phyloP scores from a whole-genome alignment of 768 basidiomycete genomes.

The Kwoniella mangroviensis region DNA sequence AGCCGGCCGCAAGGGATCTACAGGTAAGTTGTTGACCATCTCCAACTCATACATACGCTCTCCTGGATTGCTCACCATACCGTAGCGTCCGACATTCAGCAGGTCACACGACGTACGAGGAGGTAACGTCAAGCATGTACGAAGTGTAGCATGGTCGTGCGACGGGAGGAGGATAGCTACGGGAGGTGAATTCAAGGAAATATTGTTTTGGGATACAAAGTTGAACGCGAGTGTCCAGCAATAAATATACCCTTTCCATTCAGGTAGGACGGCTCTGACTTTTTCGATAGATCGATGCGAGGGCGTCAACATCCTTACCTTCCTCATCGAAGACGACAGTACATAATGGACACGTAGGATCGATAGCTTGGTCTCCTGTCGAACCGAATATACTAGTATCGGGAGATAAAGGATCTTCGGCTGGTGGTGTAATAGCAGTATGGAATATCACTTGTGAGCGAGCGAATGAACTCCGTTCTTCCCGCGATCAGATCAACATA shows the following conservation, averaged over 20 bases:
- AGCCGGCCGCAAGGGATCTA: conserved; percentile 31
- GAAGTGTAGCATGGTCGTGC: conserved; percentile 46
- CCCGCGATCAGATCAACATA: too few species aligned
- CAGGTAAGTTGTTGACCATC: conserved; percentile 15
- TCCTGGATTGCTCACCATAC: background rate
- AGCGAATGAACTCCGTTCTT: conserved; percentile 1
- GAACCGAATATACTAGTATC: conserved; percentile 41
- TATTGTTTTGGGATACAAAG: conserved; percentile 42
- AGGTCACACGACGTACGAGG: conserved; percentile 39
- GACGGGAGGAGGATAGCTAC: conserved; percentile 46
- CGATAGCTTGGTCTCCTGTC: conserved; percentile 47
- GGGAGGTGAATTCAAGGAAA: conserved; percentile 43
- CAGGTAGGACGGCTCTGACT: background rate
- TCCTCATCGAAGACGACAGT: conserved; percentile 39
- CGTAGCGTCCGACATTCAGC: conserved; percentile 39
- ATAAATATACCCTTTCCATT: background rate
- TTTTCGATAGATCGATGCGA: conserved; percentile 33
- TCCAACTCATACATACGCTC: background rate
- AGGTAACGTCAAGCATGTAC: conserved; percentile 36
- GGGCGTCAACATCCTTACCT: conserved; percentile 34
- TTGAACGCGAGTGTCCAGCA: conserved; percentile 14
- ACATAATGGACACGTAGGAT: conserved; percentile 48
- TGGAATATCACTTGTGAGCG: conserved; percentile 44
- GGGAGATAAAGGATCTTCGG: conserved; percentile 41
- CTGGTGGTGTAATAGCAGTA: conserved; percentile 36